Base-by-base conservation (phyloP, 164 flowering plant species). In the Taxillus chinensis region DNA sequence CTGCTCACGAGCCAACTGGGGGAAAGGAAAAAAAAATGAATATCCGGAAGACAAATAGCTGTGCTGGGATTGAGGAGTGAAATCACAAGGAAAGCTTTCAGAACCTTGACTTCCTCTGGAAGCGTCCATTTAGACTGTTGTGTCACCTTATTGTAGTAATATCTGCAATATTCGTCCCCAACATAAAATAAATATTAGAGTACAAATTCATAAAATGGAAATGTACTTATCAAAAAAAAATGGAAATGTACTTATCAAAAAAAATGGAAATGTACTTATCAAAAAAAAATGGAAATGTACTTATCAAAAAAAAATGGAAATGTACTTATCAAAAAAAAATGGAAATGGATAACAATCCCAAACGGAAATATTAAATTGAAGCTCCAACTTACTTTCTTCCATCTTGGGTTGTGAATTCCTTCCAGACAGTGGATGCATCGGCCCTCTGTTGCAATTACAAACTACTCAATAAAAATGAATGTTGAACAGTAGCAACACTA, bases 381-480 rank as follows among this genome's bases (percentile, higher is more conserved):
- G 17, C 58, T 6, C 15, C 0, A 40, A 76, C 86, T 10, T 67
- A 92, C 98, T 82, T 92, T 67, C 75, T 83, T 66, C 98, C 98
- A 64, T 88, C 97, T 11, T 83, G 73, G 62, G 95, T 86, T 15
- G 89, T 80, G 67, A 86, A 92, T 71, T 92, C 98, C 74, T 90
- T 90, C 98, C 97, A 92, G 59, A 82, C 95, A 67, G 97, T 88
- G 1, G 97, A 88, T 62, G 97, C 96, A 78, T 92, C 97, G 50
- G 97, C 98, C 78, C 89, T 88, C 98, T 92, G 83, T 76, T n/a
- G 68, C 59, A 75, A 58, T 16, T 5, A 15, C 54, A 51, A 51
- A 51, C 0, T 27, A 27, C 27, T 27, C 27, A 27, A 27, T 27
- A 27, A 27, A 27, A 27, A 15, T 51, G 5, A 4, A 51, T 10